These are phyloP conservation scores for Rubroboletus satanas DNA, from an alignment of 768 basidiomycete genomes.

Conservation along the genomic window DNA sequence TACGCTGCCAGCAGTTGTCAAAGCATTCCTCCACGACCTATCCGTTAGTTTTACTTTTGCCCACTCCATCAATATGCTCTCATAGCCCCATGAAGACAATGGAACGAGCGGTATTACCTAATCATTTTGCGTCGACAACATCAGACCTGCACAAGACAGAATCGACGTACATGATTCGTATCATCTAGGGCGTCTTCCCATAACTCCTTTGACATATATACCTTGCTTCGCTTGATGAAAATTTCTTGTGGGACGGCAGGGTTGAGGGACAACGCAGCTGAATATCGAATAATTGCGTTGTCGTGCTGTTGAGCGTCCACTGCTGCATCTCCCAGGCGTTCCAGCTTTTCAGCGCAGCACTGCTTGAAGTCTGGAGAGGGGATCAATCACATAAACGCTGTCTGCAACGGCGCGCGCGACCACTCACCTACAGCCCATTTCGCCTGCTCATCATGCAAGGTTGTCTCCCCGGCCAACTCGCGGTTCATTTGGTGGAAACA, in stretches of 20 bases:
- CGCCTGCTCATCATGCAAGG: neutral
- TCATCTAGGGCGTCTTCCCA: too few species aligned
- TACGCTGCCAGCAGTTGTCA: neutral
- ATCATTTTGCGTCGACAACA: neutral
- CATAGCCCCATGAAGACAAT: neutral
- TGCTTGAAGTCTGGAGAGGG: neutral
- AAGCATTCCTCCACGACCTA: neutral
- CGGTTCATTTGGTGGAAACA: neutral
- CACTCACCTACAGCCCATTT: neutral
- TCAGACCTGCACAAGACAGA: too few species aligned
- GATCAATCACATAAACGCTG: too few species aligned
- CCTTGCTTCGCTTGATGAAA: neutral
- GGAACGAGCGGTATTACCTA: neutral
- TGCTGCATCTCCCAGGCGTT: neutral
- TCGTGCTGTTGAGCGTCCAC: neutral
- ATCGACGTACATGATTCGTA: too few species aligned
- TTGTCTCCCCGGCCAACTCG: neutral
- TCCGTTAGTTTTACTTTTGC: neutral
- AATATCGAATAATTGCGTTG: neutral
- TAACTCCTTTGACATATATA: too few species aligned
- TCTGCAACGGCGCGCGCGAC: too few species aligned
- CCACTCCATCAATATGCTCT: neutral
- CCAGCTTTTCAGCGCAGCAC: neutral
- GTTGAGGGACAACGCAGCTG: neutral
- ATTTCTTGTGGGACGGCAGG: neutral